Evolutionary conservation across 2,329 filamentous ascomycete genomes (phyloP), one percentile per base, ranked within the genome.

Genomic region (Trichoderma breve): DNA sequence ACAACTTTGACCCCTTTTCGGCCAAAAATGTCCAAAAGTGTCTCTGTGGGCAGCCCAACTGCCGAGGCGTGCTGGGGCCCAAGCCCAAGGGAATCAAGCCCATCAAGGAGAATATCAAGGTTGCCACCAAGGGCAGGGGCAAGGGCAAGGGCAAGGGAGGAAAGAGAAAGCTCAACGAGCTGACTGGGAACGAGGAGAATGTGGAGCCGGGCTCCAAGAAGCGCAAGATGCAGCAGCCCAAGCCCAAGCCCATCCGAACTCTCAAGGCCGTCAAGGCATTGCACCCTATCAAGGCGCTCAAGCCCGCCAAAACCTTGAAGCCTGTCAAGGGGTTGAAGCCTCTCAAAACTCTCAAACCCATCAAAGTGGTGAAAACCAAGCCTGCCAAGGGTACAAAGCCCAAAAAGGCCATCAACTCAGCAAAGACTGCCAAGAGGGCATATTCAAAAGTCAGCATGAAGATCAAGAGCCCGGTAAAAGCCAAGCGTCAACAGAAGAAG

Each of bases 1-100:
- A 91, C 84, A 91, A 91, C 79, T 91, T 91, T 78, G 89, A 91
- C 77, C 89, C 89, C 3, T 91, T 91, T 79, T 91, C 89, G 11
- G 85, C 87, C 77, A 91, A 91, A 82, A 91, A 91, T 78, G 89
- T 91, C 62, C 89, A 91, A 79, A 87, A 85, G 78, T 91, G 89
- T 79, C 84, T 91, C 32, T 91, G 89, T 79, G 89, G 89, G 73
- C 86, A 86, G 75, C 79, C 83, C 47, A 91, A 91, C 80, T 91
- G 89, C 79, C 87, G 89, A 70, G 89, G 89, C 55, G 86, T 91
- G 24, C 82, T 91, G 43, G 89, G 89, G 0, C 89, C 89, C 8
- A 89, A 88, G 77, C 85, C 87, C 28, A 87, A 88, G 75, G 87
- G 88, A 74, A 82, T 85, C 69, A 89, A 87, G 78, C 79, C 81